Evolutionary conservation across 1,284 basidiomycete genomes (phyloP).

Genomic region (Coniferiporia sulphurascens): DNA sequence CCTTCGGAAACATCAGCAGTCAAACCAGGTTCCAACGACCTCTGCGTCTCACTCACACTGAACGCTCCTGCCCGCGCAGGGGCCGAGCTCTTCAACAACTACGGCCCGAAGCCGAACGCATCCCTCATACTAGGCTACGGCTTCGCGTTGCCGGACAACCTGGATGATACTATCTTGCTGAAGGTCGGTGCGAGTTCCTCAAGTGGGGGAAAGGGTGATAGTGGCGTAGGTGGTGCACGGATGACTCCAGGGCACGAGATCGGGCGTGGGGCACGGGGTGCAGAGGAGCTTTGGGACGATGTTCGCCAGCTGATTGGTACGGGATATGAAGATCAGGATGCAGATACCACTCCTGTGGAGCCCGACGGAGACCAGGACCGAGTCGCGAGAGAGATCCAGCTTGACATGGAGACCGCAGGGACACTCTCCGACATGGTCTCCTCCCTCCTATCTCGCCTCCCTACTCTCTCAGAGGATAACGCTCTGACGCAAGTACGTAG

Average conservation of each 20-base stretch:
- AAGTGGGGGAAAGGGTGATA: conserved; percentile 16
- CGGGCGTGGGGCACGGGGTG: conserved; percentile 49
- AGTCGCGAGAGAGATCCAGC: neutral
- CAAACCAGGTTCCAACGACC: conserved; percentile 19
- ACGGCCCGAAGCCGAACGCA: conserved; percentile 80
- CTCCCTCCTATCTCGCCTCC: conserved; percentile 7
- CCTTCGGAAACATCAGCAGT: neutral
- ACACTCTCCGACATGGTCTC: conserved; percentile 15
- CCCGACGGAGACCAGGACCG: neutral
- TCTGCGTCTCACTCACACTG: conserved; percentile 37
- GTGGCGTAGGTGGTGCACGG: conserved; percentile 21
- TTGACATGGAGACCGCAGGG: conserved; percentile 8
- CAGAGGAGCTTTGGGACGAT: conserved; percentile 57
- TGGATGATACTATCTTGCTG: conserved; percentile 80
- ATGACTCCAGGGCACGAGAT: conserved; percentile 53
- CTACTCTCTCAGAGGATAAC: neutral
- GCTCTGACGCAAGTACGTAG: neutral
- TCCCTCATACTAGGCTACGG: conserved; percentile 87
- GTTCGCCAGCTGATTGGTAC: conserved; percentile 42
- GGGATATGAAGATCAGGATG: conserved; percentile 24
- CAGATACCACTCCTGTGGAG: conserved; percentile 18
- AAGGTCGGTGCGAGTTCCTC: conserved; percentile 51
- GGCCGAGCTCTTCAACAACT: conserved; percentile 83
- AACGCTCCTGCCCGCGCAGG: conserved; percentile 38
- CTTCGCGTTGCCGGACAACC: conserved; percentile 71